Conservation (phyloP, 2,329 filamentous ascomycete genomes). For the Chrysosphaeria jannelii region DNA sequence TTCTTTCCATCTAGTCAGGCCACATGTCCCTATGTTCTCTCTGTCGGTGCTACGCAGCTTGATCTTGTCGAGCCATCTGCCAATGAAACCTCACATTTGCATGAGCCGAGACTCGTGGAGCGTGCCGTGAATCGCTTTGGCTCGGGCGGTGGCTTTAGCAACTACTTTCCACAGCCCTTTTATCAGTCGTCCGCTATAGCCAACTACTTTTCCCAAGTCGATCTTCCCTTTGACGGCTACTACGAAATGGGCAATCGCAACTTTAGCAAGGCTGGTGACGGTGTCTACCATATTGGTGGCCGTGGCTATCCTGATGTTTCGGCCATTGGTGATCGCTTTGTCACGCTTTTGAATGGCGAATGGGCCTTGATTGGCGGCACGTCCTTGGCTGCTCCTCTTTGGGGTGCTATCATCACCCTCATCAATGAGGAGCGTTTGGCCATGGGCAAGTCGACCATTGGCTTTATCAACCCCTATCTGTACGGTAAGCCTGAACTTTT, state of each 20-base stretch:
- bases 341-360: conserved; percentile 7
- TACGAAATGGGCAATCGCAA: conserved; percentile 4
- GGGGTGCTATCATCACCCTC: conserved; percentile 25
- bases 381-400: conserved; percentile 24
- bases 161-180: conserved; percentile 13
- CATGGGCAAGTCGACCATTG: conserved; percentile 12
- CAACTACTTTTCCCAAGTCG: conserved; percentile 10
- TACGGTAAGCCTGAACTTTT: conserved; percentile 8
- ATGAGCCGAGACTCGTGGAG: conserved; percentile 4
- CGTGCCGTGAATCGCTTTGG: conserved; percentile 6
- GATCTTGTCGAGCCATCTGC: background rate
- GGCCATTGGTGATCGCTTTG: conserved; percentile 6
- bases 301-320: conserved; percentile 7
- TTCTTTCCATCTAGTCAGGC: conserved; percentile 5
- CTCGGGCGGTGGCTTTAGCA: conserved; percentile 15
- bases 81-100: no score
- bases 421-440: conserved; percentile 28
- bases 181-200: conserved; percentile 14
- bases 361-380: conserved; percentile 15
- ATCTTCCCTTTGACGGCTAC: conserved; percentile 5
- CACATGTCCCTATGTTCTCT: conserved; percentile 18
- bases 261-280: conserved; percentile 3
- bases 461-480: conserved; percentile 9
- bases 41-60: conserved; percentile 17
- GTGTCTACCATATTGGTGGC: conserved; percentile 6